Percentiles rank a stretch among this genome's conserved stretches.
Evolutionary conservation across 1,139 yeast genomes (phyloP).

Genomic region (Taphrina communis): DNA sequence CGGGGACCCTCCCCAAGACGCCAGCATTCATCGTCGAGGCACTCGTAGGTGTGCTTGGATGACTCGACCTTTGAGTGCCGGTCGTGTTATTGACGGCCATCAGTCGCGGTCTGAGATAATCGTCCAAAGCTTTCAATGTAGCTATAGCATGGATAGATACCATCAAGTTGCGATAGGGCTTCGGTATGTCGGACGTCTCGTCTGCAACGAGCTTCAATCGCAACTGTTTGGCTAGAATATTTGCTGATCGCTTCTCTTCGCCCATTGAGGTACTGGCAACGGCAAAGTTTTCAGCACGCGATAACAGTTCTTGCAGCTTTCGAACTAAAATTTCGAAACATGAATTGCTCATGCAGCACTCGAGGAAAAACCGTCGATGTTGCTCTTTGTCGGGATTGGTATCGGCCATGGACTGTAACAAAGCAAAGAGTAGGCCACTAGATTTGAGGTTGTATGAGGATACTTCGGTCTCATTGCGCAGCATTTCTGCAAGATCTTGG

Average conservation of each 20-base stretch:
- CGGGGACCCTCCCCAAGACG: neutral
- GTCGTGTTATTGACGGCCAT: neutral
- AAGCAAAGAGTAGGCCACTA: slow-evolving; percentile 65
- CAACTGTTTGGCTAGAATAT: slow-evolving; percentile 75
- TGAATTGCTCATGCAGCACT: slow-evolving; percentile 7
- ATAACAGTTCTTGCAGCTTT: slow-evolving; percentile 74
- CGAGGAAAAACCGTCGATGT: slow-evolving; percentile 42
- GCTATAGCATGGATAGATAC: slow-evolving; percentile 90
- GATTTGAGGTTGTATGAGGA: slow-evolving; percentile 80
- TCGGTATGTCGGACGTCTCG: slow-evolving; percentile 49
- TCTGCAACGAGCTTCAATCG: slow-evolving; percentile 60
- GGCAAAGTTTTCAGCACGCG: slow-evolving; percentile 77
- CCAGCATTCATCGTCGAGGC: neutral
- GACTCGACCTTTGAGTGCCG: neutral
- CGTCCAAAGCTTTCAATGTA: slow-evolving; percentile 73
- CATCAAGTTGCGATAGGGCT: slow-evolving; percentile 52
- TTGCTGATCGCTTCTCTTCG: slow-evolving; percentile 53
- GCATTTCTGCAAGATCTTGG: neutral
- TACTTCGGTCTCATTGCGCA: slow-evolving; percentile 51
- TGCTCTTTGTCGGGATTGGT: slow-evolving; percentile 49
- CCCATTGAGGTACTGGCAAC: slow-evolving; percentile 57
- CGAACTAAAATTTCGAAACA: slow-evolving; percentile 54
- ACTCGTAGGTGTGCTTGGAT: slow-evolving; percentile 7
- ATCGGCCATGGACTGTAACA: slow-evolving; percentile 57
- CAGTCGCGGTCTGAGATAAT: slow-evolving; percentile 55